Evolutionary conservation across 1,139 yeast genomes (phyloP).

Genomic region (Taiozyma sp.): DNA sequence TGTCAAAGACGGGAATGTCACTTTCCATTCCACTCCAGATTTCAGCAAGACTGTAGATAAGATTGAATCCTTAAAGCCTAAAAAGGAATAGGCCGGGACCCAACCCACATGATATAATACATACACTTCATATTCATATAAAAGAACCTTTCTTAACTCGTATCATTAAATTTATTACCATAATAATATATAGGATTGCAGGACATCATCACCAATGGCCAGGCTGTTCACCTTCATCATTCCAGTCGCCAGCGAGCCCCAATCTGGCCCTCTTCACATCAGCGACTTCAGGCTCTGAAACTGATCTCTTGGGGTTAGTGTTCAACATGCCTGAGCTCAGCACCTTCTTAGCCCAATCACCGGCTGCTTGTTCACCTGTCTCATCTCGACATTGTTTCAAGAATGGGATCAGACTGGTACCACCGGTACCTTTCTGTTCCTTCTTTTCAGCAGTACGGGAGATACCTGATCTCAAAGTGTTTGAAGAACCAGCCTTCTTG

Average conservation of each 20-base stretch:
- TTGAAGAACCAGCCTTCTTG: constrained; percentile 46
- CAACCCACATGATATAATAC: neutral
- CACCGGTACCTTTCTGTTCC: constrained; percentile 85
- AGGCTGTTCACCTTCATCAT: constrained; percentile 12
- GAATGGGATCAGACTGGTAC: constrained; percentile 87
- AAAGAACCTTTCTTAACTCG: neutral
- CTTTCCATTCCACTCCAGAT: constrained; percentile 39
- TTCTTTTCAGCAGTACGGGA: constrained; percentile 32
- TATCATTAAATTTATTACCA: neutral
- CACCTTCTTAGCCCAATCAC: constrained; percentile 80
- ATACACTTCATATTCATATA: neutral
- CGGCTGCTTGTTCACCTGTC: constrained; percentile 90
- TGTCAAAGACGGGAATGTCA: constrained; percentile 37
- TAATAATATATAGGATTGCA: neutral
- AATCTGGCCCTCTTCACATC: constrained; percentile 16
- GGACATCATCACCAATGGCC: constrained; percentile 22
- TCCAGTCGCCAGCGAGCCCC: constrained; percentile 25
- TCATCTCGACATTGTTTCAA: constrained; percentile 95
- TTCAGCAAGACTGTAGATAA: constrained; percentile 36
- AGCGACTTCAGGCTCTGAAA: constrained; percentile 1
- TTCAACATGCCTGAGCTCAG: constrained; percentile 54
- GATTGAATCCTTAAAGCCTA: constrained; percentile 15
- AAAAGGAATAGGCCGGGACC: neutral
- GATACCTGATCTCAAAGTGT: constrained; percentile 53
- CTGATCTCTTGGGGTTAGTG: constrained; percentile 7